phyloP scores from a whole-genome alignment of 1,284 basidiomycete species.

The Ceratobasidium theobromae region DNA sequence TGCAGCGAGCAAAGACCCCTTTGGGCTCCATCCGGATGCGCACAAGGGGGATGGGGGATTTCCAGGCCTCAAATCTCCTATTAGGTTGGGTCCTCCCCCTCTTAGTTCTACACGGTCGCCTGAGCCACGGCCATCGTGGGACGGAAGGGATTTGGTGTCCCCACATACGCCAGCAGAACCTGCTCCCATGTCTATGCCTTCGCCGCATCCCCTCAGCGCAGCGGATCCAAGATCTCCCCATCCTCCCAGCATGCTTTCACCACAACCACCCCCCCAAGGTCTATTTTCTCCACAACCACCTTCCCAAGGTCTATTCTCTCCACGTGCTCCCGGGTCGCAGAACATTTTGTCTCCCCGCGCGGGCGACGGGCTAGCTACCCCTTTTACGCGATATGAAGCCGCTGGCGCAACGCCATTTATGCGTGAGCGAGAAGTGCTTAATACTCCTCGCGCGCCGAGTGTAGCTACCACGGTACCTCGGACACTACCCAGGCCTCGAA shows the following conservation, averaged over 20 bases:
- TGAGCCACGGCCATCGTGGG: background rate
- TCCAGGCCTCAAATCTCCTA: background rate
- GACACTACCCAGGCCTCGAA: slow-evolving; percentile 13
- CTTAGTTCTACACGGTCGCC: background rate
- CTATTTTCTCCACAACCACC: slow-evolving; percentile 20
- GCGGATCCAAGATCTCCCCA: background rate
- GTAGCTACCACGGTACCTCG: slow-evolving; percentile 5
- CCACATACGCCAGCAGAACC: background rate
- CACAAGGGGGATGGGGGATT: background rate
- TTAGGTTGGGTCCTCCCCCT: background rate
- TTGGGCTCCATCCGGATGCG: background rate
- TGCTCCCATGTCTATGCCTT: background rate
- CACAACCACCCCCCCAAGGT: background rate
- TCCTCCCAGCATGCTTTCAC: background rate
- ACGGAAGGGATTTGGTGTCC: background rate
- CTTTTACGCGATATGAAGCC: background rate
- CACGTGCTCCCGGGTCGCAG: background rate
- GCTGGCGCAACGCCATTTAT: slow-evolving; percentile 16
- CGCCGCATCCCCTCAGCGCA: background rate
- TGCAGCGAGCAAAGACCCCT: background rate
- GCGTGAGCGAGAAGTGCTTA: background rate
- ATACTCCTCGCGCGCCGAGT: slow-evolving; percentile 2
- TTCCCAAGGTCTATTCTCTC: background rate
- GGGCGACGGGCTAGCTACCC: background rate
- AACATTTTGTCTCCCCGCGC: background rate